Conservation (phyloP, 768 basidiomycete genomes). For the Tulasnella sp. region DNA sequence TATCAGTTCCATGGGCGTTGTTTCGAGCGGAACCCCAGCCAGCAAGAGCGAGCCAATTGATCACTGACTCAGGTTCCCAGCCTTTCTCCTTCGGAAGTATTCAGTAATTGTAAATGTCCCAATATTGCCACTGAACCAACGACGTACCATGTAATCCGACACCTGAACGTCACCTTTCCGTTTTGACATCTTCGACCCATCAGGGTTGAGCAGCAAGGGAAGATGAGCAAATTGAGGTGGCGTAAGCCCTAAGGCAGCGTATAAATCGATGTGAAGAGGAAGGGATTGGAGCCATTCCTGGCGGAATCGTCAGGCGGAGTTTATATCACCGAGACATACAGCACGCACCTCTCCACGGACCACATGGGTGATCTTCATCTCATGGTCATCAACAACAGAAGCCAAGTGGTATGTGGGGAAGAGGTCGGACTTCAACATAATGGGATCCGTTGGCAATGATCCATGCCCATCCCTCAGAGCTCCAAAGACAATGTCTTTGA, state of each 20-base stretch:
- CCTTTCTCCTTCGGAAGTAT: constrained; percentile 47
- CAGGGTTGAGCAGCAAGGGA: constrained; percentile 76
- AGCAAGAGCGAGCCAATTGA: constrained; percentile 91
- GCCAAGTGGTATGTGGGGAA: constrained; percentile 97
- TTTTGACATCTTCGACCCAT: constrained; percentile 92
- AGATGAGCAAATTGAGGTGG: constrained; percentile 83
- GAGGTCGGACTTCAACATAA: constrained; percentile 81
- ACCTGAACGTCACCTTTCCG: constrained; percentile 82
- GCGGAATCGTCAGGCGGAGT: background rate
- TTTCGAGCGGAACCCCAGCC: constrained; percentile 64
- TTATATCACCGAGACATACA: background rate
- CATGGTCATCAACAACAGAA: constrained; percentile 88
- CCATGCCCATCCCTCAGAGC: constrained; percentile 57
- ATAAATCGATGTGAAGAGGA: constrained; percentile 81
- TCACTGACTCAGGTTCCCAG: constrained; percentile 78
- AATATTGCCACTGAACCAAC: background rate
- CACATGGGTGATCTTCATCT: constrained; percentile 94
- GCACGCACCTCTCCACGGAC: constrained; percentile 72
- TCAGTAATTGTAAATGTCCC: background rate
- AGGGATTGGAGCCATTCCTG: constrained; percentile 96
- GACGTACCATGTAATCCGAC: constrained; percentile 65
- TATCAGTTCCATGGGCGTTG: constrained; percentile 25
- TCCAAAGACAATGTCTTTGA: constrained; percentile 63
- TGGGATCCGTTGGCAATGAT: constrained; percentile 76
- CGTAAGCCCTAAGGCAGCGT: constrained; percentile 55